These are phyloP conservation scores for Lithocarpus polystachyus DNA, from an alignment of 306 rosid species.

Conservation along the genomic window DNA sequence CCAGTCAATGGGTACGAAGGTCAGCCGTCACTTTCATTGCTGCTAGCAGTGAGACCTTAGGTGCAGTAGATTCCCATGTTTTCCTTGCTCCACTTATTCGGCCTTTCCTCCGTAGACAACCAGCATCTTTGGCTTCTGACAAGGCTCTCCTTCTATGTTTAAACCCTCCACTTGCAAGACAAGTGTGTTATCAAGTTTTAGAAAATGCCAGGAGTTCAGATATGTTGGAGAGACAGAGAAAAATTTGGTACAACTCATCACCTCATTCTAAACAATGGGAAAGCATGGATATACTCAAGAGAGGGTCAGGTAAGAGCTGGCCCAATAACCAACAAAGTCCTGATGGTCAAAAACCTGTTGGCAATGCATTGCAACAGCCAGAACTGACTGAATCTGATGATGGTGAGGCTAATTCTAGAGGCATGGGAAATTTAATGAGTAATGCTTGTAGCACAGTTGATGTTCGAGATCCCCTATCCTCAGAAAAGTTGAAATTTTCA, in stretches of 20 bases:
- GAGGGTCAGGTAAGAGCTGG: slow-evolving; percentile 63
- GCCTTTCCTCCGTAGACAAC: slow-evolving; percentile 84
- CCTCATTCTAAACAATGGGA: slow-evolving; percentile 90
- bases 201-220: slow-evolving; percentile 92
- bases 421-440: slow-evolving; percentile 55
- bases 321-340: slow-evolving; percentile 56
- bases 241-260: slow-evolving; percentile 91
- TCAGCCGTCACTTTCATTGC: slow-evolving; percentile 85
- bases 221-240: slow-evolving; percentile 96
- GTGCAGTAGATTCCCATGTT: slow-evolving; percentile 92
- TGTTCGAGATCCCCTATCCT: slow-evolving; percentile 55
- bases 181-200: slow-evolving; percentile 68
- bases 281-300: slow-evolving; percentile 65
- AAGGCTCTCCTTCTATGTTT: slow-evolving; percentile 71
- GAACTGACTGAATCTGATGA: slow-evolving; percentile 62
- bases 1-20: slow-evolving; percentile 89
- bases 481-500: slow-evolving; percentile 81
- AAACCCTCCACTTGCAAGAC: slow-evolving; percentile 82
- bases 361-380: slow-evolving; percentile 47
- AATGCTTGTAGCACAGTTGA: slow-evolving; percentile 53
- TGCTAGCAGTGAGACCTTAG: slow-evolving; percentile 86
- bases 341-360: slow-evolving; percentile 46
- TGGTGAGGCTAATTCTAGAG: slow-evolving; percentile 69
- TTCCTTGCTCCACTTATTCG: slow-evolving; percentile 88
- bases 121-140: slow-evolving; percentile 86